Evolutionary conservation across 208 protist species (phyloP).

Genomic region (Novymonas esmeraldas): DNA sequence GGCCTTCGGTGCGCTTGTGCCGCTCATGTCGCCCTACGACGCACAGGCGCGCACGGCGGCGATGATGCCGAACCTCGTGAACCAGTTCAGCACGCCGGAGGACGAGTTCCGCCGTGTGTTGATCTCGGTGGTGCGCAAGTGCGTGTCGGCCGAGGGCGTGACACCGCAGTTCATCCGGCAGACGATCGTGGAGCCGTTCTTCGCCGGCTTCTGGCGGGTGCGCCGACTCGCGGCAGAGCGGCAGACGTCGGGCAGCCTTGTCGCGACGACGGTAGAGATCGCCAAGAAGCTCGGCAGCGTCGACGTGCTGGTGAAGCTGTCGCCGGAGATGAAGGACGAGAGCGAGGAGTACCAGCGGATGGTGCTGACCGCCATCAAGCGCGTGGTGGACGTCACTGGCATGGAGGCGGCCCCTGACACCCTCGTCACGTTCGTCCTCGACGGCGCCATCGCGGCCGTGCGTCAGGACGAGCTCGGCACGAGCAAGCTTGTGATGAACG

Average conservation of each 20-base stretch:
- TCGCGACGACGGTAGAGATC: conserved; percentile 97
- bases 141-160: conserved; percentile 97
- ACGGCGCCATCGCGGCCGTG: conserved; percentile 97
- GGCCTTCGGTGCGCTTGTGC: conserved; percentile 99
- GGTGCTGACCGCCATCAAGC: conserved; percentile 94
- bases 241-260: conserved; percentile 90
- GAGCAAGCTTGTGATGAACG: conserved; percentile 85
- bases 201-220: conserved; percentile 95
- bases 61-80: conserved; percentile 96
- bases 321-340: conserved; percentile 98
- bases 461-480: conserved; percentile 95
- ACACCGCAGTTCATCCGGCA: conserved; percentile 91
- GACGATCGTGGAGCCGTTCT: conserved; percentile 92
- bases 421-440: conserved; percentile 96
- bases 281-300: conserved; percentile 95
- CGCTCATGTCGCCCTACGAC: conserved; percentile 98
- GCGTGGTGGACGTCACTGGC: conserved; percentile 74
- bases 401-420: conserved; percentile 91
- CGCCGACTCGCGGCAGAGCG: conserved; percentile 96
- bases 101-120: conserved; percentile 99
- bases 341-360: conserved; percentile 97
- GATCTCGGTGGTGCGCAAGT: conserved; percentile 98
- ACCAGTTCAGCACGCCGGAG: conserved; percentile 94
- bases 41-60: conserved; percentile 96
- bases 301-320: conserved; percentile 94